These are phyloP conservation scores for Claviceps monticola DNA, from an alignment of 2,329 filamentous ascomycete genomes.

Conservation along the genomic window DNA sequence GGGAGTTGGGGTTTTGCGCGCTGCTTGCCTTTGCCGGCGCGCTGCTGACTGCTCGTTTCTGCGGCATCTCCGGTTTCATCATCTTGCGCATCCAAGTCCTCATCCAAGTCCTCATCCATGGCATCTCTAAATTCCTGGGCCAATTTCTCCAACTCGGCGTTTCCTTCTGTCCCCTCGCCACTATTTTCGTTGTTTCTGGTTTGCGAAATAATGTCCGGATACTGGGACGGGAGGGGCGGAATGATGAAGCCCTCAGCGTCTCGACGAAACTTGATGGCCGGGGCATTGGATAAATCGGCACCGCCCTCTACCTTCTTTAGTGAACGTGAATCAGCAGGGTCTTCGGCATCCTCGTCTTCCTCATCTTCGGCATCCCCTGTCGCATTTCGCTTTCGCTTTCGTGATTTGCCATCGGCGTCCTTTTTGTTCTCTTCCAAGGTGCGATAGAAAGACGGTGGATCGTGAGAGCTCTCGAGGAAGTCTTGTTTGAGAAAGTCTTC, in stretches of 20 bases:
- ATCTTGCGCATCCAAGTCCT: slow-evolving; percentile 13
- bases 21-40: slow-evolving; percentile 11
- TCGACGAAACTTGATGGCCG: slow-evolving; percentile 28
- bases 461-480: slow-evolving; percentile 58
- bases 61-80: background rate
- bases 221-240: slow-evolving; percentile 33
- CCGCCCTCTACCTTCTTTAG: slow-evolving; percentile 15
- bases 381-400: slow-evolving; percentile 29
- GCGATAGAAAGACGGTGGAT: slow-evolving; percentile 72
- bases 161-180: slow-evolving; percentile 12
- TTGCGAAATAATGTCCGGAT: slow-evolving; percentile 17
- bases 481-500: slow-evolving; percentile 67
- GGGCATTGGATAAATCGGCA: slow-evolving; percentile 20
- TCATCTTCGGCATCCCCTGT: slow-evolving; percentile 12
- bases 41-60: slow-evolving; percentile 4
- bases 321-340: background rate
- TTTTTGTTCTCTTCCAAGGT: slow-evolving; percentile 45
- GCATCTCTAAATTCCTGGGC: slow-evolving; percentile 31
- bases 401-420: slow-evolving; percentile 34
- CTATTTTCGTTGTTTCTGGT: slow-evolving; percentile 4
- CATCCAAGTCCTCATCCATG: slow-evolving; percentile 18
- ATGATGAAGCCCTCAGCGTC: slow-evolving; percentile 59
- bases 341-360: slow-evolving; percentile 1
- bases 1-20: slow-evolving; percentile 31
- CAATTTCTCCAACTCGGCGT: slow-evolving; percentile 25